Percentiles rank a stretch among this genome's conserved stretches.
phyloP scores from a whole-genome alignment of 2,329 filamentous ascomycete species.

The Neofusicoccum parvum region DNA sequence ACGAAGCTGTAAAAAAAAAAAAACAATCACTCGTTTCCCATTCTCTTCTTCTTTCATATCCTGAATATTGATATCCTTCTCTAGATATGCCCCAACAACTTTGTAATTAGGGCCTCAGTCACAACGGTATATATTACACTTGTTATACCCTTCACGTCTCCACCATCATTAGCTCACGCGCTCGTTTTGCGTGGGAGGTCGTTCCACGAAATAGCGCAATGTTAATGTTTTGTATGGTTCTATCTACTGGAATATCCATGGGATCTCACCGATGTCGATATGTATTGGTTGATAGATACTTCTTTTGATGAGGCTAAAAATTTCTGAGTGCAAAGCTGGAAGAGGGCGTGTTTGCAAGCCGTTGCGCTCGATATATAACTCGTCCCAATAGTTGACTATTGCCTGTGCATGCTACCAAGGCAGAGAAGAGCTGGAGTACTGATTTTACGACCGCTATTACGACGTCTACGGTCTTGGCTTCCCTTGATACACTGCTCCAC shows the following conservation, averaged over 20 bases:
- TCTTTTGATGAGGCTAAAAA: no score
- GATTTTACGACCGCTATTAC: no score
- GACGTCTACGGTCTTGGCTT: no score
- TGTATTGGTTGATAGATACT: no score
- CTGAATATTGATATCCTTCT: background rate
- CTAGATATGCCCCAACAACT: background rate
- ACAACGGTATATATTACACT: background rate
- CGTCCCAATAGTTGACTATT: no score
- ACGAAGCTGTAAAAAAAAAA: background rate
- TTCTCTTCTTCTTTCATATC: background rate
- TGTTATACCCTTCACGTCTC: background rate
- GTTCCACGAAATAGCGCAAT: background rate
- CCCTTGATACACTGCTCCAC: no score
- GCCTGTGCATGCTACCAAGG: no score
- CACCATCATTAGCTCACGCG: background rate
- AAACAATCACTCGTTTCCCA: background rate
- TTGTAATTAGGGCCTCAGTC: background rate
- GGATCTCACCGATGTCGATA: no score
- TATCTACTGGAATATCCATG: background rate
- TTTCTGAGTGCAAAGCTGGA: no score
- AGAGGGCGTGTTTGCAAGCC: no score
- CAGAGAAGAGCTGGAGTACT: no score
- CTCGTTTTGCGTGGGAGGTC: background rate
- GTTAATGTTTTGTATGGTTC: slow-evolving; percentile 1
- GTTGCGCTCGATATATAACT: no score